Percentiles rank a stretch among this genome's conserved stretches.
These are phyloP conservation scores for Neospora caninum DNA, from an alignment of 169 alveolate genomes.

Conservation along the genomic window DNA sequence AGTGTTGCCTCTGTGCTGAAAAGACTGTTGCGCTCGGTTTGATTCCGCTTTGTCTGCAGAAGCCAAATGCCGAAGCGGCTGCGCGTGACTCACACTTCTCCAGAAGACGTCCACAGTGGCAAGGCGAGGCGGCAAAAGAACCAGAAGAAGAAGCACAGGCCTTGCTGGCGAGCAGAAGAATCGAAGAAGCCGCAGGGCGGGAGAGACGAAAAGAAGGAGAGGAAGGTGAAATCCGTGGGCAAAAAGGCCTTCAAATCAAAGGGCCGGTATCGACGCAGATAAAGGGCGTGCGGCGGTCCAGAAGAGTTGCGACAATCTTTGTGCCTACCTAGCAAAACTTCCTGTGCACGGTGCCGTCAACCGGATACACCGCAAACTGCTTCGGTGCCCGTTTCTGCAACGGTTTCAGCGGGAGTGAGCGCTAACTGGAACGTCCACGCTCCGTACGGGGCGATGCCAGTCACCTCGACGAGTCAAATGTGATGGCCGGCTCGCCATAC, in stretches of 20 bases:
- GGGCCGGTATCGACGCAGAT: conserved; percentile 20
- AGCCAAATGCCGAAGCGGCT: conserved; percentile 13
- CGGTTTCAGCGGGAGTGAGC: too few species aligned
- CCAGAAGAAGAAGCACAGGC: background rate
- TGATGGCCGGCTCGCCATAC: too few species aligned
- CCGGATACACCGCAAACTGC: too few species aligned
- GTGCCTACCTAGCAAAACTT: too few species aligned
- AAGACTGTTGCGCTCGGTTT: background rate
- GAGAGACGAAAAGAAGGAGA: background rate
- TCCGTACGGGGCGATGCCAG: too few species aligned
- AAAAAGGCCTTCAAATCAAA: conserved; percentile 16
- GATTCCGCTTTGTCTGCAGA: background rate
- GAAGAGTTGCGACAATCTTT: too few species aligned
- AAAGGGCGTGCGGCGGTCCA: too few species aligned
- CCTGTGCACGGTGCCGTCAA: too few species aligned
- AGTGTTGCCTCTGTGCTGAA: too few species aligned
- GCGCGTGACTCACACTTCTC: conserved; percentile 17
- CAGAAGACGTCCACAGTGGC: background rate
- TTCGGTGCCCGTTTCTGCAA: too few species aligned
- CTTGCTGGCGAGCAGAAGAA: background rate
- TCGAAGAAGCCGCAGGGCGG: background rate
- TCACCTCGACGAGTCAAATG: too few species aligned
- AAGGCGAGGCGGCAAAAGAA: background rate
- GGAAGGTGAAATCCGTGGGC: background rate
- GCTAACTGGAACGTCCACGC: too few species aligned